phyloP scores from a whole-genome alignment of 2,329 filamentous ascomycete genomes.

The Calonectria pseudoreteaudii region DNA sequence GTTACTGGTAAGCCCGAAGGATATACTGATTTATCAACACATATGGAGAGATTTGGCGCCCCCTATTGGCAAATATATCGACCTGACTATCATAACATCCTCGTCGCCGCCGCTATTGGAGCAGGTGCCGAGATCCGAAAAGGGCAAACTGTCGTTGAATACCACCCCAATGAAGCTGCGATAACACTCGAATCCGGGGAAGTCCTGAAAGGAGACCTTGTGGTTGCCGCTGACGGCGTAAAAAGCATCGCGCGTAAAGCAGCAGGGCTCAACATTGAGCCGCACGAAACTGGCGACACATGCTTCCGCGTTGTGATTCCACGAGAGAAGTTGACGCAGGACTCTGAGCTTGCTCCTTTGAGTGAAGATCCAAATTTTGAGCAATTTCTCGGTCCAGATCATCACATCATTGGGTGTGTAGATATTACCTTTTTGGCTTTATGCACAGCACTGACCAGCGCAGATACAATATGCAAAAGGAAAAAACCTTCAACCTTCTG shows the following conservation, averaged over 20 bases:
- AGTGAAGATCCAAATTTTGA: slow-evolving; percentile 16
- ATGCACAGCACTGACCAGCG: not conserved
- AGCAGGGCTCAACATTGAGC: slow-evolving; percentile 9
- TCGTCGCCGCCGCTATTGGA: slow-evolving; percentile 3
- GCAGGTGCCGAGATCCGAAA: slow-evolving; percentile 12
- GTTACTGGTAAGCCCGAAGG: slow-evolving; percentile 6
- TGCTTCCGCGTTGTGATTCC: slow-evolving; percentile 21
- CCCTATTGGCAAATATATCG: slow-evolving; percentile 22
- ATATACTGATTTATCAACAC: not conserved
- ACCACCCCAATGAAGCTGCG: not conserved
- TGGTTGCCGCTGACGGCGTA: slow-evolving; percentile 19
- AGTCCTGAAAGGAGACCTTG: slow-evolving; percentile 1
- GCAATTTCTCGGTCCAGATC: slow-evolving; percentile 19
- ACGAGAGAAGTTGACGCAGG: not conserved
- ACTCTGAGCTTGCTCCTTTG: slow-evolving; percentile 16
- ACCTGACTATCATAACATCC: slow-evolving; percentile 16
- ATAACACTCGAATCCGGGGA: slow-evolving; percentile 11
- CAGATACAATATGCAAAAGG: slow-evolving; percentile 23
- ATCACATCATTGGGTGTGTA: slow-evolving; percentile 25
- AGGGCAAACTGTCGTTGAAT: slow-evolving; percentile 1
- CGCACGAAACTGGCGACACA: slow-evolving; percentile 24
- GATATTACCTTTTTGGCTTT: not conserved
- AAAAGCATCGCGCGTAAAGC: slow-evolving; percentile 18
- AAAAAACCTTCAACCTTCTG: slow-evolving; percentile 16
- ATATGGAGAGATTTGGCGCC: slow-evolving; percentile 13